Conservation (phyloP, 129 eudicot species). For the Kitagawia praeruptora region DNA sequence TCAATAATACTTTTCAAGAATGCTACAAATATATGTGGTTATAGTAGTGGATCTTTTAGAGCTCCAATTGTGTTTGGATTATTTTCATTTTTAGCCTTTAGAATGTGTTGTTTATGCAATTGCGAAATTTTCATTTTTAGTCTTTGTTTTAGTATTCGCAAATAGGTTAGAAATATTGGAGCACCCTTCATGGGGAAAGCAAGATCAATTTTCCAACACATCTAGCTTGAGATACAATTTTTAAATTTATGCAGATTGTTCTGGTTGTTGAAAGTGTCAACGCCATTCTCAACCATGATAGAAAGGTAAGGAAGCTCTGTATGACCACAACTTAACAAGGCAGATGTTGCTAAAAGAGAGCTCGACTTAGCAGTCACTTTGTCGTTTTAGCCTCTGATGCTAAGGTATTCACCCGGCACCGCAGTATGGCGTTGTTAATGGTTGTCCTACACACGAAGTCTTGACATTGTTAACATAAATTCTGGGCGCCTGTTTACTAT, state of each 20-base stretch:
- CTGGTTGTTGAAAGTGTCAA: constrained; percentile 83
- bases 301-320: constrained; percentile 46
- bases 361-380: neutral
- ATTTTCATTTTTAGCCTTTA: neutral
- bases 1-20: neutral
- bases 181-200: neutral
- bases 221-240: neutral
- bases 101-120: neutral
- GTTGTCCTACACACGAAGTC: neutral
- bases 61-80: neutral
- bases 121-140: neutral
- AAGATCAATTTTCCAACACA: neutral
- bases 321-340: constrained; percentile 15
- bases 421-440: neutral
- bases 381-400: neutral
- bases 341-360: neutral
- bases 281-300: constrained; percentile 81
- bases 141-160: neutral
- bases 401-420: neutral
- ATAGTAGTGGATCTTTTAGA: neutral
- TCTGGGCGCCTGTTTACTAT: neutral
- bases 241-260: constrained; percentile 43
- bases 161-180: neutral
- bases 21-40: neutral
- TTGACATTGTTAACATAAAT: neutral